These are phyloP conservation scores for Abeoforma whisleri DNA, from an alignment of 78 protist genomes.

Conservation along the genomic window DNA sequence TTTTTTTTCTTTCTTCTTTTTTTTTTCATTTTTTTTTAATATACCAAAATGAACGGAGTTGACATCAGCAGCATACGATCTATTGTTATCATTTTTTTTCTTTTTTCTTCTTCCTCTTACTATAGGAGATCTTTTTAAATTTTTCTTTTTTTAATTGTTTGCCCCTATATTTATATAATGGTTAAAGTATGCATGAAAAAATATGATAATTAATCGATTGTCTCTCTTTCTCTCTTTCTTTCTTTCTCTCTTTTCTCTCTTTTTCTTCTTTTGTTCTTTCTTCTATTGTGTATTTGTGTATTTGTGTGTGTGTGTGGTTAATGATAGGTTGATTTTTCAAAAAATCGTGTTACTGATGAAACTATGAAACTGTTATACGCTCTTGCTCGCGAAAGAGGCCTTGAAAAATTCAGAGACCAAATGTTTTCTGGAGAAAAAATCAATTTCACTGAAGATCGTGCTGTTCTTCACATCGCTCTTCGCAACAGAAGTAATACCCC, in stretches of 20 bases:
- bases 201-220: background rate
- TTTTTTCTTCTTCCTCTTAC: too few species aligned
- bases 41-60: too few species aligned
- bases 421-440: conserved; percentile 82
- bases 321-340: conserved; percentile 74
- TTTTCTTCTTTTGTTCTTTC: too few species aligned
- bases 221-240: background rate
- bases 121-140: too few species aligned
- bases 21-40: too few species aligned
- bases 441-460: conserved; percentile 84
- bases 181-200: background rate
- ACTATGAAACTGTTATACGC: conserved; percentile 52
- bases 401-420: conserved; percentile 49
- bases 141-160: too few species aligned
- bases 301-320: too few species aligned
- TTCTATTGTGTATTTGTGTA: too few species aligned
- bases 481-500: conserved; percentile 61
- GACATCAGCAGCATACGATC: too few species aligned
- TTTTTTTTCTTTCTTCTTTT: too few species aligned
- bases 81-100: too few species aligned
- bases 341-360: conserved; percentile 60
- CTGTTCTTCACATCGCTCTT: conserved; percentile 87
- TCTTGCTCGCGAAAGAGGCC: conserved; percentile 49
- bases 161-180: too few species aligned
- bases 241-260: background rate